Evolutionary conservation across 2,329 filamentous ascomycete species (phyloP), one percentile per base, ranked within the genome.

Genomic region (Venturia effusa): DNA sequence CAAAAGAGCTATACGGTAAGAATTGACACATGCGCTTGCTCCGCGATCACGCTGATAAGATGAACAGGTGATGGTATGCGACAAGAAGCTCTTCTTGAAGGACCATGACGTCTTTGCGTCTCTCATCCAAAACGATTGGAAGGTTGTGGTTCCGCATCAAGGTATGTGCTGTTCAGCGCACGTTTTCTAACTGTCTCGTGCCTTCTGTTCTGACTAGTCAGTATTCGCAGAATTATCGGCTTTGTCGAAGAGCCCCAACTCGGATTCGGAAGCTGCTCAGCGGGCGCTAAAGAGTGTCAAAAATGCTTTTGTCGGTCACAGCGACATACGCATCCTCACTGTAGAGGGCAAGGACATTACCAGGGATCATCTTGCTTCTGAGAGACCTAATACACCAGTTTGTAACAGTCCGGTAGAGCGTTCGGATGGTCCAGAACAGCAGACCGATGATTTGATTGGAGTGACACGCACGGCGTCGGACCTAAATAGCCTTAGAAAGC

Each of bases 341-440:
- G 32, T 27, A 24, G 61, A 3, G 2, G 62, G 62, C n/a, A n/a
- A 59, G 7, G 62, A 64, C 15, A 61, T 48, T 15, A 64, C 62
- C 11, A 60, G 48, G 15, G 0, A 43, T 6, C 27, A 61, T 45
- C 59, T 64, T 11, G 34, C 32, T 24, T 37, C 30, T 37, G 40
- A 55, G 32, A 43, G 19, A 22, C 45, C 22, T 15, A 34, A 11
- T 6, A 32, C 51, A 1, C 30, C 40, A 27, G 19, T 3, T 19
- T 34, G 22, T 11, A 61, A 7, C 39, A 61, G 22, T 5, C 30
- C 51, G 15, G 55, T 43, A 7, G 59, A 13, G 1, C 1, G 13
- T 6, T 7, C 45, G 7, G 24, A 15, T 19, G 43, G 4, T n/a
- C n/a, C 37, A 34, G 45, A 39, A 8, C 30, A 63, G 17, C 15